Percentiles rank a stretch among this genome's conserved stretches.
phyloP scores from a whole-genome alignment of 805 yeast genomes.

The Candida caryicola region DNA sequence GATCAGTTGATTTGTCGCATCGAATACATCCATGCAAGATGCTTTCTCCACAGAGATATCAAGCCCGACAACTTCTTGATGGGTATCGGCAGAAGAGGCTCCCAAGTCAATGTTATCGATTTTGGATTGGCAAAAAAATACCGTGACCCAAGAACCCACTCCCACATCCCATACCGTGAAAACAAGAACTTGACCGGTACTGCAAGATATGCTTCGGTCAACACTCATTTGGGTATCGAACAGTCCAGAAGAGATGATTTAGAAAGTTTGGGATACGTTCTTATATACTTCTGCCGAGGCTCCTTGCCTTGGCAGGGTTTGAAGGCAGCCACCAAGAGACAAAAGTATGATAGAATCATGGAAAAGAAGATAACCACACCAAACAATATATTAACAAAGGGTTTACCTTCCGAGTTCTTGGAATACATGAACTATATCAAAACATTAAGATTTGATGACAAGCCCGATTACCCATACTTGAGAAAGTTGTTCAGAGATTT shows the following conservation, averaged over 20 bases:
- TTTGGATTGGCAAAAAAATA: conserved; percentile 92
- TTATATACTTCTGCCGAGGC: conserved; percentile 92
- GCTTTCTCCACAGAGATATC: conserved; percentile 82
- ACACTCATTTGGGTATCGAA: conserved; percentile 95
- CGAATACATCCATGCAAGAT: conserved; percentile 92
- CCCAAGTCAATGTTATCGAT: conserved; percentile 91
- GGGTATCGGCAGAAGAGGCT: conserved; percentile 93
- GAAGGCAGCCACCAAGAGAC: conserved; percentile 94
- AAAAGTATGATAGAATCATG: conserved; percentile 93
- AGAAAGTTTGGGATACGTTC: conserved; percentile 90
- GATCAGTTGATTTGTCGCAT: conserved; percentile 93
- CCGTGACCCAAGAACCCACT: conserved; percentile 89
- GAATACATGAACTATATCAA: conserved; percentile 86
- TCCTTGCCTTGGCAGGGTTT: conserved; percentile 98
- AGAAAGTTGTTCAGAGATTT: conserved; percentile 88
- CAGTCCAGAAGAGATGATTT: conserved; percentile 96
- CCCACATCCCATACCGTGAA: conserved; percentile 94
- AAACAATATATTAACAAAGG: conserved; percentile 80
- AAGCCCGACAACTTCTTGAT: conserved; percentile 81
- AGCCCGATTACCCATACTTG: conserved; percentile 88
- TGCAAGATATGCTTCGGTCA: conserved; percentile 92
- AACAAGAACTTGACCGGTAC: conserved; percentile 96
- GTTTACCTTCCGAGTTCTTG: conserved; percentile 87
- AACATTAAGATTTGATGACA: conserved; percentile 89
- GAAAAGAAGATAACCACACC: conserved; percentile 92